These are phyloP conservation scores for Tolypocladium tundrense DNA, from an alignment of 2,329 filamentous ascomycete genomes.

Conservation along the genomic window DNA sequence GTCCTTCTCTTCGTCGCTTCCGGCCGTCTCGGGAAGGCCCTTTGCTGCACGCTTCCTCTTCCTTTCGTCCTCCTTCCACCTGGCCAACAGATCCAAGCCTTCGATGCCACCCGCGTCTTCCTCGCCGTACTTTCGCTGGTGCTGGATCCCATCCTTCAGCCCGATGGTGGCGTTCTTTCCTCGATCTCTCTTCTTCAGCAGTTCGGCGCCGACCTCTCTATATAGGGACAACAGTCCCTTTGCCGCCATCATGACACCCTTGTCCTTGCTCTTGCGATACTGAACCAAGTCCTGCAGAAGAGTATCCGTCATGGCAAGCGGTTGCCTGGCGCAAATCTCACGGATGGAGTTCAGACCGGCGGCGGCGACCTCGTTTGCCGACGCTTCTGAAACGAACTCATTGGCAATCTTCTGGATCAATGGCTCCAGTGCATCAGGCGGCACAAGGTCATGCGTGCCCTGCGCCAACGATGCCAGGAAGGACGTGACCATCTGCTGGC, in stretches of 20 bases:
- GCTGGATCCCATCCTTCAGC: conserved; percentile 63
- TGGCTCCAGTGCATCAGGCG: conserved; percentile 84
- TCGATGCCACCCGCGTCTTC: conserved; percentile 74
- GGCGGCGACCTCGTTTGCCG: conserved; percentile 80
- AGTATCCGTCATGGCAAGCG: conserved; percentile 91
- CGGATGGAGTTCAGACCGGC: conserved; percentile 91
- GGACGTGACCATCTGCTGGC: conserved; percentile 82
- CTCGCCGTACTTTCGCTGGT: conserved; percentile 73
- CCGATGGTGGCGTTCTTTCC: conserved; percentile 86
- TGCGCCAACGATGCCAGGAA: conserved; percentile 90
- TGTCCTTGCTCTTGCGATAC: conserved; percentile 96
- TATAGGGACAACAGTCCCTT: conserved; percentile 86
- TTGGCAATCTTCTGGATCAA: conserved; percentile 93
- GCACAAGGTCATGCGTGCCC: conserved; percentile 81
- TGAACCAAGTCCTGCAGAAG: conserved; percentile 92
- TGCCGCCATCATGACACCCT: conserved; percentile 97
- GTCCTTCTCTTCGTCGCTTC: conserved; percentile 49
- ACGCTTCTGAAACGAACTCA: conserved; percentile 93
- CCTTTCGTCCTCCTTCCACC: conserved; percentile 88
- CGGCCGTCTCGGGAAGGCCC: conserved; percentile 53
- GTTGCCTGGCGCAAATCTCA: conserved; percentile 86
- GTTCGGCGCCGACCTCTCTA: conserved; percentile 79
- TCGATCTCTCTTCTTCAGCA: conserved; percentile 81
- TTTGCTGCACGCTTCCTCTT: conserved; percentile 60
- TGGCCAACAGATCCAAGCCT: conserved; percentile 79